phyloP scores from a whole-genome alignment of 495 filamentous ascomycete species.

The Bacidia gigantensis region DNA sequence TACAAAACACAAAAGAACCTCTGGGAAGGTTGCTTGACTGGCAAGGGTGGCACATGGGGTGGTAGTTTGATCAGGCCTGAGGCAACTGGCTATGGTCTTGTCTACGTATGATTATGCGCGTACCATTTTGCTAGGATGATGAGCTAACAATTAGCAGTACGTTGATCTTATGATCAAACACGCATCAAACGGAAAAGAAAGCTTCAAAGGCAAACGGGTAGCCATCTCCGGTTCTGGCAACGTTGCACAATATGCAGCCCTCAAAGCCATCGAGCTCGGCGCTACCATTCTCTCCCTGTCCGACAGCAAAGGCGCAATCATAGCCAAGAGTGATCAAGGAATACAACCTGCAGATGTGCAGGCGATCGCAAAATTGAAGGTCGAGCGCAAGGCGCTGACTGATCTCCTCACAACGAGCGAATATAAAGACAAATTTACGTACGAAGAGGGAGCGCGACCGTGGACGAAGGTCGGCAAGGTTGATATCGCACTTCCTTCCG shows the following conservation, averaged over 20 bases:
- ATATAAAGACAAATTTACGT: slow-evolving; percentile 60
- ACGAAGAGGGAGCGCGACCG: slow-evolving; percentile 75
- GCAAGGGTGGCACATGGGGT: slow-evolving; percentile 88
- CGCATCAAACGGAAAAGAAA: slow-evolving; percentile 64
- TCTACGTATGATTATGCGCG: slow-evolving; percentile 45
- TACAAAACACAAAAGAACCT: slow-evolving; percentile 79
- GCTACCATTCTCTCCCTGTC: slow-evolving; percentile 87
- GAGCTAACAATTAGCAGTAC: slow-evolving; percentile 40
- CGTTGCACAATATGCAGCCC: slow-evolving; percentile 93
- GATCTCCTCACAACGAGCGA: slow-evolving; percentile 39
- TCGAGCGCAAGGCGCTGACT: slow-evolving; percentile 69
- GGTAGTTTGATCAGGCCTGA: slow-evolving; percentile 91
- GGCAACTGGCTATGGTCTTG: slow-evolving; percentile 91
- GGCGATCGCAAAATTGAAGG: slow-evolving; percentile 70
- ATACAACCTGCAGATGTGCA: slow-evolving; percentile 69
- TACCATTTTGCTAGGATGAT: not conserved
- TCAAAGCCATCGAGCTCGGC: slow-evolving; percentile 94
- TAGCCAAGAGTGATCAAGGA: slow-evolving; percentile 47
- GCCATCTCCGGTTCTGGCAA: slow-evolving; percentile 96
- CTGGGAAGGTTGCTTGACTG: slow-evolving; percentile 92
- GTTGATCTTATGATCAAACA: slow-evolving; percentile 92
- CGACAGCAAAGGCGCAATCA: slow-evolving; percentile 73
- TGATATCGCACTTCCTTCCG: slow-evolving; percentile 82
- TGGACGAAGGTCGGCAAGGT: slow-evolving; percentile 81
- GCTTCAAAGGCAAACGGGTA: slow-evolving; percentile 82